phyloP scores from a whole-genome alignment of 2,329 filamentous ascomycete species.

The Talaromyces piceae region DNA sequence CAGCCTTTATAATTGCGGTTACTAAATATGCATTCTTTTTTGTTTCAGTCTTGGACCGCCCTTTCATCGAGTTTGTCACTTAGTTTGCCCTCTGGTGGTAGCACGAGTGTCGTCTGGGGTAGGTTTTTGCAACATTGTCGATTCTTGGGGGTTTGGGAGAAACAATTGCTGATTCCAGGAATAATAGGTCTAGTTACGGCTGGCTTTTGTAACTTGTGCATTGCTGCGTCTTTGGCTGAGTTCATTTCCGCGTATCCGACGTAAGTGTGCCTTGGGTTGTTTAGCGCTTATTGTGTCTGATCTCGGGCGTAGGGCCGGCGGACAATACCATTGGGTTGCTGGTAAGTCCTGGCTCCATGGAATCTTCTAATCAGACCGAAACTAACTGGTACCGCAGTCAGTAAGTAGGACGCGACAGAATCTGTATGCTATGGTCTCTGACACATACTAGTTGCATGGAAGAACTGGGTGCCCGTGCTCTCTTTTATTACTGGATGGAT shows the following conservation, averaged over 20 bases:
- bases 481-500: slow-evolving; percentile 65
- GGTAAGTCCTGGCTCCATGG: slow-evolving; percentile 21
- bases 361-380: neutral
- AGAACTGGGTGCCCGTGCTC: slow-evolving; percentile 52
- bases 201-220: slow-evolving; percentile 61
- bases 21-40: neutral
- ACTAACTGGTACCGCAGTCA: slow-evolving; percentile 16
- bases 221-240: slow-evolving; percentile 63
- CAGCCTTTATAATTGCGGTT: too few relatives aligned
- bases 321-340: slow-evolving; percentile 67
- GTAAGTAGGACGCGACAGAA: slow-evolving; percentile 30
- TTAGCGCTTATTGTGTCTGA: neutral
- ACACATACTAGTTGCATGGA: slow-evolving; percentile 44
- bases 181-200: slow-evolving; percentile 44
- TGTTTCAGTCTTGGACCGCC: slow-evolving; percentile 51
- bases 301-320: slow-evolving; percentile 39
- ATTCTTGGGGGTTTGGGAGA: neutral
- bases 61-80: slow-evolving; percentile 52
- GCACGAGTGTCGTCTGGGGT: slow-evolving; percentile 68
- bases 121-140: slow-evolving; percentile 5
- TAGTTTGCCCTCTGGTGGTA: slow-evolving; percentile 63
- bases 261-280: slow-evolving; percentile 17
- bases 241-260: slow-evolving; percentile 60
- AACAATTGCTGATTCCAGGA: slow-evolving; percentile 1
- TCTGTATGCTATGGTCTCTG: neutral